Percentiles rank a stretch among this genome's conserved stretches.
phyloP scores from a whole-genome alignment of 2,329 filamentous ascomycete genomes.

The Cladophialophora yegresii region DNA sequence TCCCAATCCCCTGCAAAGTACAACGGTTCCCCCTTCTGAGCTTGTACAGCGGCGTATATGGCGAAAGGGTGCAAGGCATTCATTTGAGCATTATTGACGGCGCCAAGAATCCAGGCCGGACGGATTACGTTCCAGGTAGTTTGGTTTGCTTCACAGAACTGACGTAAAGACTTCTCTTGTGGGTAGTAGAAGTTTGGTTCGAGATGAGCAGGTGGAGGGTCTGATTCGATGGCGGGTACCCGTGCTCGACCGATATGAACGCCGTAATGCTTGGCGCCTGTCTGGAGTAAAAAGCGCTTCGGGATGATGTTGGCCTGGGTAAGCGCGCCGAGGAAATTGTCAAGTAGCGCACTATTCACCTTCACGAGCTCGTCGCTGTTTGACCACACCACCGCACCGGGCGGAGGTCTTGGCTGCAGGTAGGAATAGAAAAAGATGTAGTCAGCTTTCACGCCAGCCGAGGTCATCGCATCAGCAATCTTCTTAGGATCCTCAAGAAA shows the following conservation, averaged over 20 bases:
- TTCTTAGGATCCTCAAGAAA: conserved; percentile 40
- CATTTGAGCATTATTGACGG: conserved; percentile 43
- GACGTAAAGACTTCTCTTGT: conserved; percentile 54
- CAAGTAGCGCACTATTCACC: conserved; percentile 50
- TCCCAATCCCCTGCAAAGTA: conserved; percentile 49
- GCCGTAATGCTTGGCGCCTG: conserved; percentile 57
- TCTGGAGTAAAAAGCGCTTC: conserved; percentile 54
- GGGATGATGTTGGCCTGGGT: conserved; percentile 48
- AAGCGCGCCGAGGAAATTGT: conserved; percentile 53
- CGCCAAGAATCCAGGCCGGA: conserved; percentile 53
- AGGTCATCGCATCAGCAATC: conserved; percentile 36
- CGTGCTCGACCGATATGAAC: conserved; percentile 51
- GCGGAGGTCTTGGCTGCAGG: conserved; percentile 53
- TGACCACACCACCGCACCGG: conserved; percentile 51
- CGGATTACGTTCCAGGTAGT: conserved; percentile 52
- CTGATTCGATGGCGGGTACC: conserved; percentile 51
- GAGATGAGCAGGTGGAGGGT: conserved; percentile 46
- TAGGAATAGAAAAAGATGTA: conserved; percentile 60
- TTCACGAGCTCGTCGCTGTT: conserved; percentile 54
- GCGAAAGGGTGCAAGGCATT: conserved; percentile 54
- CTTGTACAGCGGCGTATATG: conserved; percentile 54
- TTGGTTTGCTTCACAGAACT: conserved; percentile 46
- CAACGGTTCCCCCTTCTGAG: conserved; percentile 46
- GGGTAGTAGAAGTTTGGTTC: conserved; percentile 59
- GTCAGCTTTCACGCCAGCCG: conserved; percentile 38